These are phyloP conservation scores for Penicillium brevicompactum DNA, from an alignment of 2,329 filamentous ascomycete species.

Conservation along the genomic window DNA sequence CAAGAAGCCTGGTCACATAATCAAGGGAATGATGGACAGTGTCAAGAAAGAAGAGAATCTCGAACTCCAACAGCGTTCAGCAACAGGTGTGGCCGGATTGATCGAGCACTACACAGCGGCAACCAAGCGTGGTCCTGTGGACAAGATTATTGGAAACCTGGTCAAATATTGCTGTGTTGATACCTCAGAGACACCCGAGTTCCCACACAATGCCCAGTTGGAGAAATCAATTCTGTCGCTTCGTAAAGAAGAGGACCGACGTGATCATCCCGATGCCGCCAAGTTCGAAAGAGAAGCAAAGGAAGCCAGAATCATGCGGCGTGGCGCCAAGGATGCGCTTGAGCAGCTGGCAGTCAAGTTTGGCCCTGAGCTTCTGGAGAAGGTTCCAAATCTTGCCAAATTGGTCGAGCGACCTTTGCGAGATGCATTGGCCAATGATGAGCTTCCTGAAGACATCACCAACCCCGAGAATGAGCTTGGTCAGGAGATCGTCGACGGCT, in stretches of 20 bases:
- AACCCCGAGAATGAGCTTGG: slow-evolving; percentile 76
- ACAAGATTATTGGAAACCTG: slow-evolving; percentile 93
- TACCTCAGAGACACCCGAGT: slow-evolving; percentile 95
- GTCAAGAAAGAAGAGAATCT: slow-evolving; percentile 92
- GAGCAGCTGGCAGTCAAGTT: slow-evolving; percentile 84
- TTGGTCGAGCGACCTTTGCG: slow-evolving; percentile 82
- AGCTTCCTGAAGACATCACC: slow-evolving; percentile 71
- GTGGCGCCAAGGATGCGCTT: slow-evolving; percentile 90
- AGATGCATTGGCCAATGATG: slow-evolving; percentile 67
- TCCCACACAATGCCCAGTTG: slow-evolving; percentile 77
- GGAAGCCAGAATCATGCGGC: slow-evolving; percentile 83
- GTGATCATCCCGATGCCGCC: slow-evolving; percentile 86
- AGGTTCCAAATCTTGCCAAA: slow-evolving; percentile 76
- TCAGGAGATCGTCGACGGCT: slow-evolving; percentile 89
- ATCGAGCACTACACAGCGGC: slow-evolving; percentile 83
- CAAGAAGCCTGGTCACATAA: slow-evolving; percentile 89
- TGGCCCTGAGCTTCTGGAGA: slow-evolving; percentile 74
- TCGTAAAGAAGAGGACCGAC: slow-evolving; percentile 94
- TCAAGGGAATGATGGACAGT: slow-evolving; percentile 98
- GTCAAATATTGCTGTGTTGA: slow-evolving; percentile 98
- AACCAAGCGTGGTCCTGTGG: slow-evolving; percentile 80
- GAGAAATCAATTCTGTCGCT: slow-evolving; percentile 84
- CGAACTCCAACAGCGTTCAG: slow-evolving; percentile 83
- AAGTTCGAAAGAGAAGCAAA: slow-evolving; percentile 89
- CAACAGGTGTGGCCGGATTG: slow-evolving; percentile 78